These are phyloP conservation scores for Aurinia saxatilis DNA, from an alignment of 345 rosid species.

Conservation along the genomic window DNA sequence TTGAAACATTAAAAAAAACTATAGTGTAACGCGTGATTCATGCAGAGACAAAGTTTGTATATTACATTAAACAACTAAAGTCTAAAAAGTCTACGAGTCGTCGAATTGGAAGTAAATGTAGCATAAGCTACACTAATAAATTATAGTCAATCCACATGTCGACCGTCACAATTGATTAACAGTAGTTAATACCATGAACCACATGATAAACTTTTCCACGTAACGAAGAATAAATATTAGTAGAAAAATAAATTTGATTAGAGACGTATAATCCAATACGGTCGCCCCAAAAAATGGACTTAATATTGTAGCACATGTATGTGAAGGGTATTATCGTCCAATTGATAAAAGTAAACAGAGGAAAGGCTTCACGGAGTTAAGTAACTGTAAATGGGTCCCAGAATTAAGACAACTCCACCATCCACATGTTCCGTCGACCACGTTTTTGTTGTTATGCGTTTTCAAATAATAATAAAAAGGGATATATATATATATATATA, in stretches of 20 bases:
- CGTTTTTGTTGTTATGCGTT: constrained; percentile 31
- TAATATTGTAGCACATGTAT: not conserved
- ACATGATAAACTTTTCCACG: not conserved
- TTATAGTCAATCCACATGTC: constrained; percentile 21
- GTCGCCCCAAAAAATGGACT: not conserved
- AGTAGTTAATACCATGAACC: constrained; percentile 1
- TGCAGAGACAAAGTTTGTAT: constrained; percentile 5
- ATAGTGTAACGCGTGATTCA: constrained; percentile 10
- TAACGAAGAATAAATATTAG: not conserved
- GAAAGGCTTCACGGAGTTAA: constrained; percentile 10
- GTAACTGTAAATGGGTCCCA: constrained; percentile 10
- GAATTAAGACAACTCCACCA: constrained; percentile 19
- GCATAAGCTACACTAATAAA: not conserved
- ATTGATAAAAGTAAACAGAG: not conserved
- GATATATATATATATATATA: too few species aligned
- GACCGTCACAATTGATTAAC: constrained; percentile 18
- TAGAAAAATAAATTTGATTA: not conserved
- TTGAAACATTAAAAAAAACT: not conserved
- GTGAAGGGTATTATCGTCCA: constrained; percentile 8
- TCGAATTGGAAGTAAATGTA: not conserved
- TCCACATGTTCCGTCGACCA: constrained; percentile 27
- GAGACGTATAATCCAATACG: not conserved
- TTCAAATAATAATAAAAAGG: not conserved
- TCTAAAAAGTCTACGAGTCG: not conserved
- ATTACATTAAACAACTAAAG: not conserved